phyloP scores from a whole-genome alignment of 495 filamentous ascomycete genomes.

The Penicillium cosmopolitanum region DNA sequence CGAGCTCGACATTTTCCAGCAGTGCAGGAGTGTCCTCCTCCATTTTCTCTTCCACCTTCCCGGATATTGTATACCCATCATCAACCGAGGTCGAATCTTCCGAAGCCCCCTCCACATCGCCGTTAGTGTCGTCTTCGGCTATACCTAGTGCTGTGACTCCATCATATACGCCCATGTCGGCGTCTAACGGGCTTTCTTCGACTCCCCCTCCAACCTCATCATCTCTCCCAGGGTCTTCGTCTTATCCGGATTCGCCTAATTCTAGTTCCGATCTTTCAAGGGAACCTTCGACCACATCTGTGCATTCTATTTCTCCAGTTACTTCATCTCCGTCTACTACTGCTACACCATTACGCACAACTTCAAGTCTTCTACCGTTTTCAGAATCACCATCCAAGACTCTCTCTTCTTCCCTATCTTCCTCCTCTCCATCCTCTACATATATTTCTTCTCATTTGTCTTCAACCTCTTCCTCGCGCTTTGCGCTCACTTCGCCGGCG shows the following conservation, averaged over 20 bases:
- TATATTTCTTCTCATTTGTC: neutral
- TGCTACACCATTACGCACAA: neutral
- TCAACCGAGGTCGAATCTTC: neutral
- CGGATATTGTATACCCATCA: neutral
- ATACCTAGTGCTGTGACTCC: neutral
- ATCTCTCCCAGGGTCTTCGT: neutral
- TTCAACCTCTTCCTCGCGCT: neutral
- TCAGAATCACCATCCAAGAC: neutral
- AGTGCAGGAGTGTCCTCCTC: neutral
- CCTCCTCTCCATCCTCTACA: neutral
- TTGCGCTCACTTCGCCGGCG: neutral
- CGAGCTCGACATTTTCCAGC: neutral
- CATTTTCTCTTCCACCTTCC: neutral
- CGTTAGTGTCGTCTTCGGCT: neutral
- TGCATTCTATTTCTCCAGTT: neutral
- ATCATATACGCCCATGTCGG: neutral
- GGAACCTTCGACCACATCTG: no score
- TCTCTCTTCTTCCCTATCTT: neutral
- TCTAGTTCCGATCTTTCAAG: neutral
- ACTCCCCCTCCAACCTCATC: neutral
- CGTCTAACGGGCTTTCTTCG: neutral
- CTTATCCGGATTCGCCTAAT: neutral
- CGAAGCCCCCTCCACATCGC: neutral
- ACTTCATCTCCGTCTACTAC: neutral
- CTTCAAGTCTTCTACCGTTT: neutral